Evolutionary conservation across 2,329 filamentous ascomycete species (phyloP).

Genomic region (Colletotrichum sp.): DNA sequence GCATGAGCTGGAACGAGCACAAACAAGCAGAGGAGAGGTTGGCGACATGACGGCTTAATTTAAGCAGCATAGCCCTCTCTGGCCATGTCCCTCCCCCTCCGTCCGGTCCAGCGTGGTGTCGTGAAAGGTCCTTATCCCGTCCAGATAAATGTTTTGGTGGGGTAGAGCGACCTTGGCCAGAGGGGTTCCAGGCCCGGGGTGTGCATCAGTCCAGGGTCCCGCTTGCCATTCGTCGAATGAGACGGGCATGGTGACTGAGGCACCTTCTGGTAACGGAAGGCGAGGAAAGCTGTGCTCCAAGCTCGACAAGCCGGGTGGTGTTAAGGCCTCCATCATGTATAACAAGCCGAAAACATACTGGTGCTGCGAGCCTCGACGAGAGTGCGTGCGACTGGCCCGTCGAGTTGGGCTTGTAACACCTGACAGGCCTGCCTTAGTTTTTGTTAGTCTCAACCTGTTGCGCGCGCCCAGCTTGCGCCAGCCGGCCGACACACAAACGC

Average conservation of each 20-base stretch:
- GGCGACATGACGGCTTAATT: background rate
- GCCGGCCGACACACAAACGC: background rate
- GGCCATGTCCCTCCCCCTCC: background rate
- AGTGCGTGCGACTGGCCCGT: background rate
- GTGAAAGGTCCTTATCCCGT: background rate
- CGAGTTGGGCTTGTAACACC: slow-evolving; percentile 1
- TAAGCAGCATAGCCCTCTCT: background rate
- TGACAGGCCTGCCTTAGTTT: slow-evolving; percentile 6
- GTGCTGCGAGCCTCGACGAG: background rate
- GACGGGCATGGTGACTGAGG: background rate
- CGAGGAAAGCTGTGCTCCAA: background rate
- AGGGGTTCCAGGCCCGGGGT: background rate
- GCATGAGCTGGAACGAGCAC: background rate
- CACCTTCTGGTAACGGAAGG: background rate
- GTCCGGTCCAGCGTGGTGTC: background rate
- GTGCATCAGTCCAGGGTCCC: background rate
- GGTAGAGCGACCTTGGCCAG: background rate
- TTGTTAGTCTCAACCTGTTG: background rate
- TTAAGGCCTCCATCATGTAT: background rate
- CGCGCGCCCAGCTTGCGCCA: background rate
- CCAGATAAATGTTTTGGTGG: background rate
- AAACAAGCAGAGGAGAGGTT: background rate
- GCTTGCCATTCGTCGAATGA: background rate
- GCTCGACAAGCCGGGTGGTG: background rate
- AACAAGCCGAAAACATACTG: slow-evolving; percentile 9